phyloP scores from a whole-genome alignment of 176 grass and related monocot genomes.

The Otatea glauca region DNA sequence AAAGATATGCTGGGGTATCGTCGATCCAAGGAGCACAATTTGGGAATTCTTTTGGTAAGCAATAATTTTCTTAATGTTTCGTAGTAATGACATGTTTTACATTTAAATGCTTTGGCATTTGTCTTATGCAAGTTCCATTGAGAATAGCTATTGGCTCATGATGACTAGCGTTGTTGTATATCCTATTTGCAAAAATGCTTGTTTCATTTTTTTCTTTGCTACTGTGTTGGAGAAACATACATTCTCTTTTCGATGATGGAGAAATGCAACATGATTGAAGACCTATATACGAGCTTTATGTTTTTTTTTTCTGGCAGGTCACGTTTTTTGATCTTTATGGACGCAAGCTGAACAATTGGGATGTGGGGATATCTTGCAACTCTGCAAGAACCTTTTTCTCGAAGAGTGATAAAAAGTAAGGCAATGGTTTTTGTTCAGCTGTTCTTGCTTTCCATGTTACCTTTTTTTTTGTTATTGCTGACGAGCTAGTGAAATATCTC shows the following conservation, averaged over 20 bases:
- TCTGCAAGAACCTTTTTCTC: conserved; percentile 70
- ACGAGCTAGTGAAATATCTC: background rate
- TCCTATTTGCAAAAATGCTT: background rate
- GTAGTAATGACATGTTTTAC: background rate
- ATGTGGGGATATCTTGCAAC: conserved; percentile 92
- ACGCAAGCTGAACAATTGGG: conserved; percentile 81
- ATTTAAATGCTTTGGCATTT: conserved; percentile 15
- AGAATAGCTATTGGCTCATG: conserved; percentile 8
- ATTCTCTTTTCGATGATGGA: conserved; percentile 21
- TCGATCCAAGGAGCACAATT: conserved; percentile 77
- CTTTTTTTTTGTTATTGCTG: background rate
- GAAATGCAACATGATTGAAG: conserved; percentile 12
- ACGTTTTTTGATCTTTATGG: conserved; percentile 97
- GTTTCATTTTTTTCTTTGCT: conserved; percentile 19
- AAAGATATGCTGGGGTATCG: conserved; percentile 52
- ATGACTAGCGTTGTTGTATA: background rate
- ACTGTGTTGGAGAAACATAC: background rate
- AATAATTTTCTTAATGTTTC: conserved; percentile 36
- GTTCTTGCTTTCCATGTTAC: background rate
- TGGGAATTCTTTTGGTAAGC: conserved; percentile 96
- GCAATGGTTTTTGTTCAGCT: background rate
- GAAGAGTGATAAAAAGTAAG: conserved; percentile 82
- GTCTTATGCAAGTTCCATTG: conserved; percentile 16
- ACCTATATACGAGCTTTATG: conserved; percentile 27
- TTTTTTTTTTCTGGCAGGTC: conserved; percentile 56